A percentile compares a stretch with the other conserved stretches of the same genome.
phyloP scores from a whole-genome alignment of 306 rosid genomes.

The Trifolium repens region DNA sequence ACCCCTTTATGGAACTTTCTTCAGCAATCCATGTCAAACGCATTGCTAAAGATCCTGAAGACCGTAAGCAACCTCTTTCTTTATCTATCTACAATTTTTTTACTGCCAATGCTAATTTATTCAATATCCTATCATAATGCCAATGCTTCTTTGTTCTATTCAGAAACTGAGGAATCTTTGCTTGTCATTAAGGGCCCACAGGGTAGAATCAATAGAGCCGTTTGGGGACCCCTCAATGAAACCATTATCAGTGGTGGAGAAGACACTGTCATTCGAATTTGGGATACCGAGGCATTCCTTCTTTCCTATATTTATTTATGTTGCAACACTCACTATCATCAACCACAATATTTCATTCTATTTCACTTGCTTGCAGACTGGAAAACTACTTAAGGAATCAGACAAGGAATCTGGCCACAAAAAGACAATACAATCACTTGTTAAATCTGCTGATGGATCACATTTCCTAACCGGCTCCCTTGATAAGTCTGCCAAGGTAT shows the following conservation, averaged over 20 bases:
- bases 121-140: too few species aligned
- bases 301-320: background rate
- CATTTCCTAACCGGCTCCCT: conserved; percentile 88
- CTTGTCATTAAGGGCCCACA: conserved; percentile 79
- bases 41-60: conserved; percentile 58
- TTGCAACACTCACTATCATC: background rate
- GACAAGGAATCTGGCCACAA: conserved; percentile 85
- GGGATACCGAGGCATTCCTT: conserved; percentile 79
- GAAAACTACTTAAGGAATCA: conserved; percentile 72
- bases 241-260: conserved; percentile 92
- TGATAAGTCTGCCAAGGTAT: conserved; percentile 89
- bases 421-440: conserved; percentile 70
- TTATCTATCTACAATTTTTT: background rate
- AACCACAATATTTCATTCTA: background rate
- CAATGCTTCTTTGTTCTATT: background rate
- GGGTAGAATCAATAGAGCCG: conserved; percentile 92
- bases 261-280: conserved; percentile 79
- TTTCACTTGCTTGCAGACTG: conserved; percentile 61
- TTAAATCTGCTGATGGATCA: conserved; percentile 76
- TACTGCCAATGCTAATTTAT: background rate
- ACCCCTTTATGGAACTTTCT: conserved; percentile 74
- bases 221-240: conserved; percentile 88
- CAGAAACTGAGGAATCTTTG: conserved; percentile 83
- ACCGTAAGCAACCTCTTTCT: conserved; percentile 52
- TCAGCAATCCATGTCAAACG: conserved; percentile 81